Base-by-base conservation (phyloP, 768 basidiomycete genomes). In the Lactarius akahatsu region DNA sequence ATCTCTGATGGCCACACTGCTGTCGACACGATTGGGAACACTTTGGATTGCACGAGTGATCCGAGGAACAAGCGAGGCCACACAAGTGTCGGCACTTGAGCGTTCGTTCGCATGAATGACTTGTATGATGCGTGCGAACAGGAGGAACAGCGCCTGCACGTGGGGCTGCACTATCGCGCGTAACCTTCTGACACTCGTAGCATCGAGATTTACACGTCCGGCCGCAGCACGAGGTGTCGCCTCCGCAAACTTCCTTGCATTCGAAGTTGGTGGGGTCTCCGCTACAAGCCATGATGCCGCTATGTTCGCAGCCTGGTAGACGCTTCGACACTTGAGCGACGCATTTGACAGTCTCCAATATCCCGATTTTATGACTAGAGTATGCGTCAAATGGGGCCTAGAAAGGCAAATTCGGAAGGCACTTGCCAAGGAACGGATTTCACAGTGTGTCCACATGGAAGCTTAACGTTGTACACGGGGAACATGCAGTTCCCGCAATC, bases 11-110 rank as follows among this genome's bases (percentile, higher is more conserved):
- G 1, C 20, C 32, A 63, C 78, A 80, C 0, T 61, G 67, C 50
- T 77, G 74, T 10, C 71, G 66, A 52, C 76, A 77, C 3, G 30
- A 1, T 30, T 71, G 40, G 13, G 63, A 38, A 70, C 78, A 79
- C 16, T 67, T 58, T 0, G 71, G 60, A 52, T 74, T 74, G 66
- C 77, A 77, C 2, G 69, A 55, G 52, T 77, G 75, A 1, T 74
- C 72, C 5, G 61, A 26, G 1, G 73, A 70, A 64, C 79, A 80
- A 1, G 50, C 52, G 4, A 71, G 71, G 2, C 60, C 63, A 57
- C 80, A 80, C 1, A 41, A 18, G 66, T 78, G 76, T 56, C 74
- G 73, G 58, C 79, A 80, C 61, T 73, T 73, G 5, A 77, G 69
- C 4, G 62, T 50, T 2, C 74, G 73, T 34, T 75, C 71, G 65